Conservation (phyloP, 2,329 filamentous ascomycete species). For the Exophiala spinifera region DNA sequence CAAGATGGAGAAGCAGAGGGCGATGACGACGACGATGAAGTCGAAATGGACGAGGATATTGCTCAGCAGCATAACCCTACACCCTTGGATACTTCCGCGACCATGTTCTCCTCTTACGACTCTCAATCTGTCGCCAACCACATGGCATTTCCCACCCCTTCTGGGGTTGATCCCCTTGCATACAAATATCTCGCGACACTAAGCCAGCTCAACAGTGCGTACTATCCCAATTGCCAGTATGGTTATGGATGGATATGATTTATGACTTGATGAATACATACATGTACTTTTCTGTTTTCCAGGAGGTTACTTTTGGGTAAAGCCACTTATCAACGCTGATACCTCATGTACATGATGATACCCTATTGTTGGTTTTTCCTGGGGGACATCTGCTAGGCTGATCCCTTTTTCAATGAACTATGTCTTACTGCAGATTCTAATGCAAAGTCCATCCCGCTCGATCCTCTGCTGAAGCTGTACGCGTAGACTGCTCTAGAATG, state of each 20-base stretch:
- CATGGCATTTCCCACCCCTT: conserved; percentile 7
- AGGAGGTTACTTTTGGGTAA: too few relatives aligned
- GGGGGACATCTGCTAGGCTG: too few relatives aligned
- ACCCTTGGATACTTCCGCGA: not conserved
- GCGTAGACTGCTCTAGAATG: not conserved
- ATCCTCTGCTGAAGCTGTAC: too few relatives aligned
- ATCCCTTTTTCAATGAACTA: too few relatives aligned
- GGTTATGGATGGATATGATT: conserved; percentile 21
- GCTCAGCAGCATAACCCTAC: not conserved
- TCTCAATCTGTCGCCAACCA: conserved; percentile 19
- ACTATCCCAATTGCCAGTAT: conserved; percentile 15
- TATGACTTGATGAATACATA: conserved; percentile 11
- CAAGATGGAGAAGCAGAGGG: conserved; percentile 11
- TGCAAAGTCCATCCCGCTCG: too few relatives aligned
- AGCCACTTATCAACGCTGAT: not conserved
- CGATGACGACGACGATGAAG: too few relatives aligned
- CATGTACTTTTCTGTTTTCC: not conserved
- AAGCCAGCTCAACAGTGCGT: conserved; percentile 22
- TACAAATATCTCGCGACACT: conserved; percentile 20
- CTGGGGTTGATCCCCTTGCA: conserved; percentile 15
- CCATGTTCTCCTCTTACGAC: not conserved
- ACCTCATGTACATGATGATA: not conserved
- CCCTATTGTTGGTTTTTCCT: too few relatives aligned
- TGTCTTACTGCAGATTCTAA: too few relatives aligned
- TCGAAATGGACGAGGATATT: conserved; percentile 9